These are phyloP conservation scores for Microbotryum silenes-acaulis DNA, from an alignment of 1,284 basidiomycete genomes.

Conservation along the genomic window DNA sequence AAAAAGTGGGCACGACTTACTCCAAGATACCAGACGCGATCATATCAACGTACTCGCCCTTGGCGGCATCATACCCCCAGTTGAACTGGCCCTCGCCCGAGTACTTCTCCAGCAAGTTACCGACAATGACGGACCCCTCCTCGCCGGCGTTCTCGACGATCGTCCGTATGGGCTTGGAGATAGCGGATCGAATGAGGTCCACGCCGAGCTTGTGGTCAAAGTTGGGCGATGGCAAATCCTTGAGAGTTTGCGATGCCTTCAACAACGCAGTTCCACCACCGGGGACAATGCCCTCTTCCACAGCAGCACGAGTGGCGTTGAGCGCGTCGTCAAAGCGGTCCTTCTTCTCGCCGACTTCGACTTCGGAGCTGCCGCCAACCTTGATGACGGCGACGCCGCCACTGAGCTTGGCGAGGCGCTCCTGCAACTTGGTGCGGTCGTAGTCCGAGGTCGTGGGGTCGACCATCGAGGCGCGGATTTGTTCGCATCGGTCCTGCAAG, in stretches of 20 bases:
- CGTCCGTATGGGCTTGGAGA: constrained; percentile 68
- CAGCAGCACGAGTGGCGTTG: constrained; percentile 84
- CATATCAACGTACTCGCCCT: constrained; percentile 91
- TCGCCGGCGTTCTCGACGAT: constrained; percentile 94
- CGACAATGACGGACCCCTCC: constrained; percentile 88
- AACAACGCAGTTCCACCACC: constrained; percentile 77
- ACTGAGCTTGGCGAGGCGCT: constrained; percentile 88
- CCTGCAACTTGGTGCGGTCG: constrained; percentile 91
- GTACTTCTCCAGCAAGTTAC: constrained; percentile 66
- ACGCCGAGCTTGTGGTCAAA: constrained; percentile 98
- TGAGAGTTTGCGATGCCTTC: constrained; percentile 66
- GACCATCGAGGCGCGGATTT: constrained; percentile 75
- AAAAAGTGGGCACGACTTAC: background rate
- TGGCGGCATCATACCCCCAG: constrained; percentile 84
- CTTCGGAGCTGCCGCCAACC: constrained; percentile 87
- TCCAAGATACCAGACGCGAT: constrained; percentile 84
- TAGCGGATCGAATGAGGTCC: constrained; percentile 79
- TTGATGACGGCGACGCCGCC: constrained; percentile 98
- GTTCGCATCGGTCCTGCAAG: constrained; percentile 83
- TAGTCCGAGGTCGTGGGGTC: constrained; percentile 86
- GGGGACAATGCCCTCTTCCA: constrained; percentile 95
- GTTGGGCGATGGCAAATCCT: constrained; percentile 73
- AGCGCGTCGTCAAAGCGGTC: constrained; percentile 97
- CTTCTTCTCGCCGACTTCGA: constrained; percentile 99
- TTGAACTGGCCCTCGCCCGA: constrained; percentile 54